Percentiles rank a stretch among this genome's conserved stretches.
These are phyloP conservation scores for Lagerstroemia speciosa DNA, from an alignment of 345 rosid species.

Conservation along the genomic window DNA sequence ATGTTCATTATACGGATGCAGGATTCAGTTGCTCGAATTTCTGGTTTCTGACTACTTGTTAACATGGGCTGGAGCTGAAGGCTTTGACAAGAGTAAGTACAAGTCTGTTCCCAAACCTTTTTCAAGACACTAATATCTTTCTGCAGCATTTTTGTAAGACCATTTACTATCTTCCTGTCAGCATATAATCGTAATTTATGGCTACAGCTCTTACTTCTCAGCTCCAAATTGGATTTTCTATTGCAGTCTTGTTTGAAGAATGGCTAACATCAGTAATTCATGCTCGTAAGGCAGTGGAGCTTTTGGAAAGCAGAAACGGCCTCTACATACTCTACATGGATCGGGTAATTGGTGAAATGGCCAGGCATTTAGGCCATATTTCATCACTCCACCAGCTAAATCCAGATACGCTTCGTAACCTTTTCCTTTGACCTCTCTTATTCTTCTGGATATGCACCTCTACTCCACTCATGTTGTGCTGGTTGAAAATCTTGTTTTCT, in stretches of 20 bases:
- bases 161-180: not conserved
- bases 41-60: slow-evolving; percentile 53
- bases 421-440: slow-evolving; percentile 21
- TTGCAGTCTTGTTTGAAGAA: slow-evolving; percentile 63
- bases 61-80: slow-evolving; percentile 43
- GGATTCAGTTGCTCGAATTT: slow-evolving; percentile 85
- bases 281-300: slow-evolving; percentile 52
- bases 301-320: slow-evolving; percentile 66
- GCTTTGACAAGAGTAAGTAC: slow-evolving; percentile 48
- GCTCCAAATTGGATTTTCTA: not conserved
- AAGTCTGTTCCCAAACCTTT: not conserved
- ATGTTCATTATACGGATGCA: slow-evolving; percentile 12
- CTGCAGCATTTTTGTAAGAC: not conserved
- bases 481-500: not conserved
- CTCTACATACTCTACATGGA: slow-evolving; percentile 75
- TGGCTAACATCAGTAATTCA: slow-evolving; percentile 61
- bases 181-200: not conserved
- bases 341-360: slow-evolving; percentile 55
- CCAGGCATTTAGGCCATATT: slow-evolving; percentile 43
- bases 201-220: not conserved
- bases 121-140: not conserved
- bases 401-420: slow-evolving; percentile 38
- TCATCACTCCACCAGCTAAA: slow-evolving; percentile 40
- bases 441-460: not conserved
- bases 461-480: not conserved